A percentile compares a stretch with the other conserved stretches of the same genome.
Conservation (phyloP, 2,329 filamentous ascomycete genomes). For the Sarocladium kiliense region DNA sequence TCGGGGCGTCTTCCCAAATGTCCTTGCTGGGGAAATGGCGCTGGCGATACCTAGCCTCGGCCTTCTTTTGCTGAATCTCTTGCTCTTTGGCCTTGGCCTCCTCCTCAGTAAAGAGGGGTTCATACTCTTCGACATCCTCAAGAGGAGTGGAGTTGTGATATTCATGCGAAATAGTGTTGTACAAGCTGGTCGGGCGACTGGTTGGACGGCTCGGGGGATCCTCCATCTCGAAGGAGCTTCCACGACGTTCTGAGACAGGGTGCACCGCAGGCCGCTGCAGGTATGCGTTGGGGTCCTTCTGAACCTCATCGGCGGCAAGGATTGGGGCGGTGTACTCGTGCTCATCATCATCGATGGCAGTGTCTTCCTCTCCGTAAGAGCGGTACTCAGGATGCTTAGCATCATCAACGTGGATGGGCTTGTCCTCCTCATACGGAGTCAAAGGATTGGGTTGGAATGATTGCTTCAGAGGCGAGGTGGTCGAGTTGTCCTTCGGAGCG, state of each 20-base stretch:
- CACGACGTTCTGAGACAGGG: conserved; percentile 61
- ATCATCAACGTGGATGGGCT: conserved; percentile 72
- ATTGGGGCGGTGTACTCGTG: conserved; percentile 70
- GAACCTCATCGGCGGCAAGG: conserved; percentile 80
- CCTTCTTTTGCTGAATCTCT: conserved; percentile 27
- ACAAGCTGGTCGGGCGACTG: conserved; percentile 60
- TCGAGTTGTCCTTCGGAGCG: conserved; percentile 30
- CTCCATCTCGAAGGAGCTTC: conserved; percentile 51
- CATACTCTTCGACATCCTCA: conserved; percentile 89
- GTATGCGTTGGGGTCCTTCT: conserved; percentile 64
- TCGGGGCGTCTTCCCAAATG: conserved; percentile 94
- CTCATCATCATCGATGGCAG: conserved; percentile 52
- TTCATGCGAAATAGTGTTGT: conserved; percentile 46
- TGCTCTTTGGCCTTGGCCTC: conserved; percentile 42
- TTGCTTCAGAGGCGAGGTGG: conserved; percentile 25
- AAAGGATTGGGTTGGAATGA: conserved; percentile 18
- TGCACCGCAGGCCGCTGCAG: conserved; percentile 76
- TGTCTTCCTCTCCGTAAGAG: conserved; percentile 32
- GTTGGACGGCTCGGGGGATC: conserved; percentile 56
- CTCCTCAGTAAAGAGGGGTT: conserved; percentile 86
- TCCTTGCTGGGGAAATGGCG: conserved; percentile 88
- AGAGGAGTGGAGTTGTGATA: conserved; percentile 64
- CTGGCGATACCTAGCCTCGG: conserved; percentile 44
- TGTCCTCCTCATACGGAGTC: conserved; percentile 42
- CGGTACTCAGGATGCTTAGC: conserved; percentile 31